Base-by-base conservation (phyloP, 805 yeast species). In the Wickerhamomyces chambardii region DNA sequence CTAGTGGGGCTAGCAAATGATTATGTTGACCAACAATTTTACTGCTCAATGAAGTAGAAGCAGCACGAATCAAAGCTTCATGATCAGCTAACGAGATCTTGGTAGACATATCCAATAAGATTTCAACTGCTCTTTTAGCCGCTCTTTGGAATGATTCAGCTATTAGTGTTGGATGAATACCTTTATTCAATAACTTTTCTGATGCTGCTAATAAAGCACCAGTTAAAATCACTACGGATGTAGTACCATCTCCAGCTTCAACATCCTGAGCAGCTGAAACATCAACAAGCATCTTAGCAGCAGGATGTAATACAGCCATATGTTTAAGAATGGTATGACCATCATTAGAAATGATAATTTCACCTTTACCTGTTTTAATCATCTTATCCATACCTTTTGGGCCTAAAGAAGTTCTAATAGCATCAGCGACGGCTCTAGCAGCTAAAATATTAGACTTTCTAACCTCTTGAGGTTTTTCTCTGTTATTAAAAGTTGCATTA, bases 341-440 rank as follows among this genome's bases (percentile, higher is more conserved):
- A 64, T 92, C 99, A 58, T 92, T 92, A 33, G 99, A 92, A 28
- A 92, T 89, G 53, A 89, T 53, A 36, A 68, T 69, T 32, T 84
- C 85, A 30, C 92, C 75, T 5, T 87, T 71, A 15, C 95, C 84
- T 45, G 94, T 79, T 53, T 86, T 95, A 42, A 92, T 66, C 43
- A 92, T 66, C 58, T 92, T 92, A 60, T 92, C 99, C 97, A 92
- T 90, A 43, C 99, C 99, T 56, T 92, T 90, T 42, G 99, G 99
- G 14, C 99, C 99, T 44, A 92, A 66, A 3, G 98, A 84, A 22
- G 87, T 68, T 51, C 74, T 75, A 31, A 80, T 85, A 36, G 79
- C 68, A 50, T 79, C 83, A 15, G 85, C 85, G 28, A 79, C 85
- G 10, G 87, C 85, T 46, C 78, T 61, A 5, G 80, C 81, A 4